phyloP scores from a whole-genome alignment of 129 eudicot species.

The Artemisia argyi region DNA sequence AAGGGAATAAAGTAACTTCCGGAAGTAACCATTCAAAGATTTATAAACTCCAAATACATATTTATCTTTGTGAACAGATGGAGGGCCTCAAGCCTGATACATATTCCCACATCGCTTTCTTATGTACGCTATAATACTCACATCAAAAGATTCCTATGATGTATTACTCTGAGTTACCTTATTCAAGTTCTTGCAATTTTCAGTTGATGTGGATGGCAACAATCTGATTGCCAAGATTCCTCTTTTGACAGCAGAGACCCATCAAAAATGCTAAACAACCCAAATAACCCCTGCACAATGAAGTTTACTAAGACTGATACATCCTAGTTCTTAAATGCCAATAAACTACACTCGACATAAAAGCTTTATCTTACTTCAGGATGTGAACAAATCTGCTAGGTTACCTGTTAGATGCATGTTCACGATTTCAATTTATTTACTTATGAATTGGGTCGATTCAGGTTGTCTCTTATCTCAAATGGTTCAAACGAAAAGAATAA shows the following conservation, averaged over 20 bases:
- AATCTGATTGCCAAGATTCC: slow-evolving; percentile 11
- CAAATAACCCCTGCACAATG: slow-evolving; percentile 12
- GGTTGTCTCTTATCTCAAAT: background rate
- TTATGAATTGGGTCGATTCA: background rate
- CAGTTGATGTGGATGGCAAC: slow-evolving; percentile 24
- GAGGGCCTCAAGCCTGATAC: slow-evolving; percentile 4
- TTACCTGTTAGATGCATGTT: no score
- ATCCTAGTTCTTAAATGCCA: no score
- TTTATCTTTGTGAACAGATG: background rate
- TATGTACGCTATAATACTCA: slow-evolving; percentile 1
- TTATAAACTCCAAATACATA: background rate
- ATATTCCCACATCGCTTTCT: slow-evolving; percentile 16
- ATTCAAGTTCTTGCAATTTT: background rate
- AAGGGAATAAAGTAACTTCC: background rate
- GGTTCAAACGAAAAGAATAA: background rate
- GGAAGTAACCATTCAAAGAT: background rate
- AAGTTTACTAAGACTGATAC: slow-evolving; percentile 11
- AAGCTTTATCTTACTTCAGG: no score
- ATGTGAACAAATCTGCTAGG: no score
- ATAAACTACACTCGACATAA: no score
- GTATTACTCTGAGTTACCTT: slow-evolving; percentile 1
- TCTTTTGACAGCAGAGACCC: slow-evolving; percentile 20
- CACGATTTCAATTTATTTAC: background rate
- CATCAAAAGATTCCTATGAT: slow-evolving; percentile 19
- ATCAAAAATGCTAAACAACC: slow-evolving; percentile 7